Conservation (phyloP, 306 rosid species). For the Prinsepia uniflora region DNA sequence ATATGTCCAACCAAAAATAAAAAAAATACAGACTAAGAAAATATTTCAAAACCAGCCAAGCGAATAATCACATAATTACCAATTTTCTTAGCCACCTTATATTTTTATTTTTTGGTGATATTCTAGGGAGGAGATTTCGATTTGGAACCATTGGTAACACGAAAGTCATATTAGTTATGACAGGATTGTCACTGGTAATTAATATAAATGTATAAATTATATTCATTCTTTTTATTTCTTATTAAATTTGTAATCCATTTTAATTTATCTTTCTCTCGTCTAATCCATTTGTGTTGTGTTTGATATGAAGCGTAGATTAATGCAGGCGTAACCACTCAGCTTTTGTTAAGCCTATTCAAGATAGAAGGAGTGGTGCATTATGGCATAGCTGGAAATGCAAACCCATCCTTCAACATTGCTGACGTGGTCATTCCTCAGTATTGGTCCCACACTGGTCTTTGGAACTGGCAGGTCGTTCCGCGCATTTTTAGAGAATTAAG, state of each 20-base stretch:
- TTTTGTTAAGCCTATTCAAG: conserved; percentile 43
- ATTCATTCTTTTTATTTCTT: not conserved
- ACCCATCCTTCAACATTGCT: conserved; percentile 50
- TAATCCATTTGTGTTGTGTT: not conserved
- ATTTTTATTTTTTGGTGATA: not conserved
- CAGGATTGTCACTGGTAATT: conserved; percentile 36
- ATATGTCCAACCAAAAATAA: too few species aligned
- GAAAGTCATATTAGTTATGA: conserved; percentile 34
- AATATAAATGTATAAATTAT: not conserved
- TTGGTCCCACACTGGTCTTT: conserved; percentile 57
- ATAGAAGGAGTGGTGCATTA: conserved; percentile 64
- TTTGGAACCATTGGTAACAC: conserved; percentile 28
- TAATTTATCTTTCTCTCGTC: not conserved
- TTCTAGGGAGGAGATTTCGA: conserved; percentile 38
- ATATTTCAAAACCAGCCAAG: not conserved
- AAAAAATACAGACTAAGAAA: too few species aligned
- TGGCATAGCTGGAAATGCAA: conserved; percentile 72
- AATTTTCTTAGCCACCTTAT: not conserved
- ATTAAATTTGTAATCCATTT: too few species aligned
- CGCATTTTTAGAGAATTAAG: too few species aligned
- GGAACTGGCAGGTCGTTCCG: conserved; percentile 60
- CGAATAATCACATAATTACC: not conserved
- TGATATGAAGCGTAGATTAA: conserved; percentile 38
- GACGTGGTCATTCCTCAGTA: conserved; percentile 50
- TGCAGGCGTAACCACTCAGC: conserved; percentile 59